phyloP scores from a whole-genome alignment of 768 basidiomycete species.

The Gloeophyllum trabeum region DNA sequence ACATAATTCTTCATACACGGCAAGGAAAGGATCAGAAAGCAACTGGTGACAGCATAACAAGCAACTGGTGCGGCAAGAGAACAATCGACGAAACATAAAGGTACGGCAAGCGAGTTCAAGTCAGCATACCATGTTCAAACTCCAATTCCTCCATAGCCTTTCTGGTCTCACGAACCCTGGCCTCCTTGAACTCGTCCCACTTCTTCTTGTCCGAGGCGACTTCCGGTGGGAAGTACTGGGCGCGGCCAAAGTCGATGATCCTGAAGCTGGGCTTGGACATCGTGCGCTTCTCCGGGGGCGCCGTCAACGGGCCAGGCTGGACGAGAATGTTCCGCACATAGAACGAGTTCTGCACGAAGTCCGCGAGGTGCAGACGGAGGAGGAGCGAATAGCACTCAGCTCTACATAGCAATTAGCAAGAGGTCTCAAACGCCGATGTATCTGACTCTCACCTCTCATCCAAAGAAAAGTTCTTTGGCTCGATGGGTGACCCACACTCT shows the following conservation, averaged over 20 bases:
- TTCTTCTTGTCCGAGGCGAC: too few relatives aligned
- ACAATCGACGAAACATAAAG: too few relatives aligned
- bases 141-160: too few relatives aligned
- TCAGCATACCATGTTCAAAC: too few relatives aligned
- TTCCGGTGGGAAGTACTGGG: conserved; percentile 1
- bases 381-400: conserved; percentile 21
- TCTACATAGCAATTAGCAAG: conserved; percentile 4
- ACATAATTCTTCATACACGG: too few relatives aligned
- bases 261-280: conserved; percentile 25
- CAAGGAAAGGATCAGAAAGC: too few relatives aligned
- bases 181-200: too few relatives aligned
- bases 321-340: conserved; percentile 30
- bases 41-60: too few relatives aligned
- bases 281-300: conserved; percentile 18
- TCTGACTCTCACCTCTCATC: conserved; percentile 8
- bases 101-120: too few relatives aligned
- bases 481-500: conserved; percentile 29
- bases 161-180: too few relatives aligned
- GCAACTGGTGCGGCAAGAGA: too few relatives aligned
- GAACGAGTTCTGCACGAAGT: conserved; percentile 29
- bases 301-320: conserved; percentile 28
- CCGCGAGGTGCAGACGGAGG: conserved; percentile 26
- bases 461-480: conserved; percentile 11
- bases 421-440: not conserved
- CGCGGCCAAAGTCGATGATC: conserved; percentile 40